phyloP scores from a whole-genome alignment of 495 filamentous ascomycete genomes.

The Cudoniella acicularis region DNA sequence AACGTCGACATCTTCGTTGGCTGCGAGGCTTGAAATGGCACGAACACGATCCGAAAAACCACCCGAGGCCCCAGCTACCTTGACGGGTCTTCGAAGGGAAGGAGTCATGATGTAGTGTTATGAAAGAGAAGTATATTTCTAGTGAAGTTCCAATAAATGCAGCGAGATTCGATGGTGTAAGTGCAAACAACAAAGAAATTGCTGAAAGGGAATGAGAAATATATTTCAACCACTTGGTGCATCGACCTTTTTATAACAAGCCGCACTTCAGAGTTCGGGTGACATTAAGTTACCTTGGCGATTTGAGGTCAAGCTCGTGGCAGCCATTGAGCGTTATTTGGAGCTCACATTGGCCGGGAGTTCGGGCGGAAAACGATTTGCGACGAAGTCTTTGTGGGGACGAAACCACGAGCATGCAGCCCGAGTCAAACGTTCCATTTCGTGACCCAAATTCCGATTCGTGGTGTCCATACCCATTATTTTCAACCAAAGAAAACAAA shows the following conservation, averaged over 20 bases:
- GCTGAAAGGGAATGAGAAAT: neutral
- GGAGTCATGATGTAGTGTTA: neutral
- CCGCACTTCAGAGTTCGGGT: neutral
- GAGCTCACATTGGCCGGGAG: neutral
- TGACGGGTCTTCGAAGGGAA: neutral
- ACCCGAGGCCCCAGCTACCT: neutral
- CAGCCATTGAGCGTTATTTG: neutral
- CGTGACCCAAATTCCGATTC: neutral
- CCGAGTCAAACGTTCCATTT: neutral
- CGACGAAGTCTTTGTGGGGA: neutral
- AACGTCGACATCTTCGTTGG: conserved; percentile 41
- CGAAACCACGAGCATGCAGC: neutral
- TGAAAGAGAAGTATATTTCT: too few relatives aligned
- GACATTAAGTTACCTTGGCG: neutral
- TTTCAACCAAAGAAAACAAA: neutral
- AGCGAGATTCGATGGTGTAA: too few relatives aligned
- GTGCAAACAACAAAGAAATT: too few relatives aligned
- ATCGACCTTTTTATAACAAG: neutral
- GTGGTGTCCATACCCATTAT: neutral
- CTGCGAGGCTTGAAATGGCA: neutral
- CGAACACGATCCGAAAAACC: neutral
- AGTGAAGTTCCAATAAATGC: neutral
- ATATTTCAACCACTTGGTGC: neutral
- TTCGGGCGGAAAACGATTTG: neutral
- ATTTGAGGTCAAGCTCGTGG: neutral